Evolutionary conservation across 2,329 filamentous ascomycete genomes (phyloP).

Genomic region (Dothistroma pini): DNA sequence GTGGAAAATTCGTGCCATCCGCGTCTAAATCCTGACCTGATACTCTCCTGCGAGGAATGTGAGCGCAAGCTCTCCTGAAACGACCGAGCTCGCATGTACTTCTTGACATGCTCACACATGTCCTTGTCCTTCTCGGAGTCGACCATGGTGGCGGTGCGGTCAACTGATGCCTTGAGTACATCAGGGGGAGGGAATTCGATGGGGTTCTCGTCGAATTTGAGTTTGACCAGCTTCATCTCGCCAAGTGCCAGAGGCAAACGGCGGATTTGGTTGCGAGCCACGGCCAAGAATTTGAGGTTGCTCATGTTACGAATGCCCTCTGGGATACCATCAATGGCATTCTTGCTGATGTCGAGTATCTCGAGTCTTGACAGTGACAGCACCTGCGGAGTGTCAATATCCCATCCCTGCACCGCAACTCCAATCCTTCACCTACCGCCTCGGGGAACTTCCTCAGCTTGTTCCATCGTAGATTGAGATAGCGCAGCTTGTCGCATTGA

Average conservation of each 20-base stretch:
- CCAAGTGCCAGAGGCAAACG: conserved; percentile 79
- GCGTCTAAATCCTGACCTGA: conserved; percentile 23
- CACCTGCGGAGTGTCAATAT: conserved; percentile 53
- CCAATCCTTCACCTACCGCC: conserved; percentile 50
- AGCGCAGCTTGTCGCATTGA: conserved; percentile 73
- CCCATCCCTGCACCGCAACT: not conserved
- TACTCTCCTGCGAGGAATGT: conserved; percentile 24
- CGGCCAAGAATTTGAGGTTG: conserved; percentile 82
- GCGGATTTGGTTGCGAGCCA: conserved; percentile 82
- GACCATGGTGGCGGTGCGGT: conserved; percentile 36
- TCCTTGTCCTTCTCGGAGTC: conserved; percentile 59
- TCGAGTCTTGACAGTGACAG: conserved; percentile 83
- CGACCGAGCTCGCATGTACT: conserved; percentile 50
- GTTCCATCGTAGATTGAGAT: conserved; percentile 77
- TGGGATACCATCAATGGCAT: conserved; percentile 74
- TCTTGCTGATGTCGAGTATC: conserved; percentile 87
- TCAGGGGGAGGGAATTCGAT: conserved; percentile 67
- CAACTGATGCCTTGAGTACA: conserved; percentile 31
- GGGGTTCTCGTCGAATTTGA: conserved; percentile 87
- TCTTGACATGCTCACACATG: conserved; percentile 58
- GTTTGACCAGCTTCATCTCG: conserved; percentile 86
- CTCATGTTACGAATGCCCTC: conserved; percentile 74
- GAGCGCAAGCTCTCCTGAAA: conserved; percentile 27
- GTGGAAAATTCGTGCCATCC: not conserved
- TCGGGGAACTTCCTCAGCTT: conserved; percentile 64